Percentiles rank a stretch among this genome's conserved stretches.
phyloP scores from a whole-genome alignment of 768 basidiomycete genomes.

The Coprinellus aureogranulatus region DNA sequence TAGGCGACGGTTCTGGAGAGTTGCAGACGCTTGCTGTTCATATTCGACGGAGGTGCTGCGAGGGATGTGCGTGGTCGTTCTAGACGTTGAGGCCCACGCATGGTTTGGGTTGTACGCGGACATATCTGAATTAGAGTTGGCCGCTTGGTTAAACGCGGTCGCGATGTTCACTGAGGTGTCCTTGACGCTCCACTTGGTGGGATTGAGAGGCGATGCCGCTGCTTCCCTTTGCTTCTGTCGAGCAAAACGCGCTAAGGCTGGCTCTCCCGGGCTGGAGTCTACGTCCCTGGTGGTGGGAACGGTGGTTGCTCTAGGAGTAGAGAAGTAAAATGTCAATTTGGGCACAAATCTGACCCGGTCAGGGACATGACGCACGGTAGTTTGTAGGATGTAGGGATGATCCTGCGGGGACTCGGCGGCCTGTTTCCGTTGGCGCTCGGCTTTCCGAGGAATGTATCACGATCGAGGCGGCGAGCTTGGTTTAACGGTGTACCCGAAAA shows the following conservation, averaged over 20 bases:
- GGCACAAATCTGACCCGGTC: conserved; percentile 14
- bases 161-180: conserved; percentile 89
- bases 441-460: conserved; percentile 73
- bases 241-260: conserved; percentile 42
- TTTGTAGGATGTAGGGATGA: conserved; percentile 61
- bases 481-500: conserved; percentile 81
- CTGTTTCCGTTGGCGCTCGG: conserved; percentile 34
- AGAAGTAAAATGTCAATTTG: conserved; percentile 2
- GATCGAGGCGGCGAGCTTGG: conserved; percentile 85
- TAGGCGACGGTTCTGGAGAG: not conserved
- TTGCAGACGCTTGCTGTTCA: conserved; percentile 57
- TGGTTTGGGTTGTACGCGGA: conserved; percentile 49
- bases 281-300: conserved; percentile 45
- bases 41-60: conserved; percentile 81
- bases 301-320: conserved; percentile 3
- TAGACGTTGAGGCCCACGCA: conserved; percentile 64
- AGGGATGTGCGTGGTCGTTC: conserved; percentile 47
- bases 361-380: conserved; percentile 54
- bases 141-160: conserved; percentile 72
- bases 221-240: conserved; percentile 44
- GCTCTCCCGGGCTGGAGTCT: conserved; percentile 33
- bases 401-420: conserved; percentile 35
- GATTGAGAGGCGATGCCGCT: conserved; percentile 47
- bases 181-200: conserved; percentile 70
- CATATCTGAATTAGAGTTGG: conserved; percentile 41